Evolutionary conservation across 2,329 filamentous ascomycete species (phyloP), one percentile per base, ranked within the genome.

Genomic region (Trichoderma sp.): DNA sequence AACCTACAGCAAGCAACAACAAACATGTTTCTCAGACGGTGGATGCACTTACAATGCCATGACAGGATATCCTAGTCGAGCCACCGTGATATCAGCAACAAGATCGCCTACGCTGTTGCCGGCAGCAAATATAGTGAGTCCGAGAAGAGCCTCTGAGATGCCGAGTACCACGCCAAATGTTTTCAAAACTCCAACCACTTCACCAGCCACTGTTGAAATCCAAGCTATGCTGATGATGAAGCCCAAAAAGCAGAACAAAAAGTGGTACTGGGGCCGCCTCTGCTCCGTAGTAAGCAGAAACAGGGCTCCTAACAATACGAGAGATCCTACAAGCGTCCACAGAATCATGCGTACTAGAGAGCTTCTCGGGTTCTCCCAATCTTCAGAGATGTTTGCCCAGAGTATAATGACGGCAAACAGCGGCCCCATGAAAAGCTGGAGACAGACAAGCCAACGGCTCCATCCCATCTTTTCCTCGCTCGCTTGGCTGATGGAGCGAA

Each of bases 91-190:
- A 77, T 99, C 92, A 19, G 96, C 95, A 11, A 99, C 93, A 19
- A 99, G 85, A 76, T 99, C 96, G 47, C 96, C 95, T 10, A 98
- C 86, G 10, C 93, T 97, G 80, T 99, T 99, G 33, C 96, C 96
- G 40, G 97, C 93, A 2, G 96, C 96, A 78, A 99, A 99, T 67
- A 99, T 91, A 19, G 96, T 99, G 63, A 99, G 86, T 1, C 96
- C 96, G 13, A 99, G 86, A 72, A 99, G 93, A 4, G 96, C 96
- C 80, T 99, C 96, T 19, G 92, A 96, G 77, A 99, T 99, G 76
- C 92, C 91, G 68, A 97, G 83, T 62, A 99, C 93, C 35, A 98
- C 92, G 10, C 96, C 96, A 60, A 98, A 84, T 0, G 96, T 92
- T 81, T 99, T 98, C 72, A 99, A 86, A 6, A 97, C 92, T 37